phyloP scores from a whole-genome alignment of 2,329 filamentous ascomycete species.

The Aspergillus sergii region DNA sequence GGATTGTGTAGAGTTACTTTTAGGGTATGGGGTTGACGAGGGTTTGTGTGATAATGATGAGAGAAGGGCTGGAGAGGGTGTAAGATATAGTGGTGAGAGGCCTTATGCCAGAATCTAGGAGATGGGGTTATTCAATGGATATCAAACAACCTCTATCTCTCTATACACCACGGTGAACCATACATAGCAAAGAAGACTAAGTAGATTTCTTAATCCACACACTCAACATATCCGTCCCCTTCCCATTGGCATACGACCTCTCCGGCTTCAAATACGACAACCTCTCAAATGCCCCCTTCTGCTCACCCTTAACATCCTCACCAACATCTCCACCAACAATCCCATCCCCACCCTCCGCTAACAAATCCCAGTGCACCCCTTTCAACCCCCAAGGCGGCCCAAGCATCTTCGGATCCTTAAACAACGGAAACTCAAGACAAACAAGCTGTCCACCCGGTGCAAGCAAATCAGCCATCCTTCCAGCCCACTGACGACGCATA shows the following conservation, averaged over 20 bases:
- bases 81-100: neutral
- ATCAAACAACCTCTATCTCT: neutral
- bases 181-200: neutral
- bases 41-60: neutral
- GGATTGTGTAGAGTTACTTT: neutral
- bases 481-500: conserved; percentile 58
- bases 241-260: conserved; percentile 35
- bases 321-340: conserved; percentile 13
- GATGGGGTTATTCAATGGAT: neutral
- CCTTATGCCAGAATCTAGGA: neutral
- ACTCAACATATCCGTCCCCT: conserved; percentile 40
- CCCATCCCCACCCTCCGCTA: conserved; percentile 32
- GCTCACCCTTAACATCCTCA: conserved; percentile 4
- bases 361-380: conserved; percentile 39
- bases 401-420: conserved; percentile 36
- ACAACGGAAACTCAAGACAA: conserved; percentile 52
- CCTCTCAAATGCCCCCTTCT: conserved; percentile 25
- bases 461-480: conserved; percentile 55
- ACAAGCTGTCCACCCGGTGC: conserved; percentile 55
- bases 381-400: conserved; percentile 46
- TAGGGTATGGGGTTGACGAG: neutral
- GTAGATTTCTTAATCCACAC: conserved; percentile 24
- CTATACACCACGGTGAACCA: neutral
- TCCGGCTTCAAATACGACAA: conserved; percentile 34
- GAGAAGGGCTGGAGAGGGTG: neutral